phyloP scores from a whole-genome alignment of 129 eudicot genomes.

The Tagetes patula region DNA sequence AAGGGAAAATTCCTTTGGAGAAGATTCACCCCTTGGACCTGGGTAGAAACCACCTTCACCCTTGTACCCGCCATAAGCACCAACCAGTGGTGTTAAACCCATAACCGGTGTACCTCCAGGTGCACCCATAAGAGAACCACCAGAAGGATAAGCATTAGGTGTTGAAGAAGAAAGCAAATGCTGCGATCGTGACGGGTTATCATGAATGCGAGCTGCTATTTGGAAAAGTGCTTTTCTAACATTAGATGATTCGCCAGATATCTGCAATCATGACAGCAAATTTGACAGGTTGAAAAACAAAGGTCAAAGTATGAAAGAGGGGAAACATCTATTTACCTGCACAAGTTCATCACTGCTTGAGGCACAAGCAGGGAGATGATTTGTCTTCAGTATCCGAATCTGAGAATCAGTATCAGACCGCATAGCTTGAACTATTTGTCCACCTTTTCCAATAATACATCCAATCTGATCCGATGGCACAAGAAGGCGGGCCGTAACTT shows the following conservation, averaged over 20 bases:
- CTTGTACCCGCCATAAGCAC: constrained; percentile 89
- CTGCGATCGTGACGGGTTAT: constrained; percentile 87
- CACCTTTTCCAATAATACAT: constrained; percentile 95
- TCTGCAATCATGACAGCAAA: constrained; percentile 40
- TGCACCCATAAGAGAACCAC: constrained; percentile 66
- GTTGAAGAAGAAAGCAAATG: constrained; percentile 68
- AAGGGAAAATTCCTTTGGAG: constrained; percentile 78
- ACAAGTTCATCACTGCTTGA: constrained; percentile 85
- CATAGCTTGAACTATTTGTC: constrained; percentile 78
- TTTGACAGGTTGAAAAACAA: neutral
- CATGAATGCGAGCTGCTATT: constrained; percentile 81
- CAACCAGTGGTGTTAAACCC: constrained; percentile 68
- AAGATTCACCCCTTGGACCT: constrained; percentile 58
- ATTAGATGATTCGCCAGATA: constrained; percentile 77
- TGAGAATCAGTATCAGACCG: constrained; percentile 90
- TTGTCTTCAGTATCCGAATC: constrained; percentile 84
- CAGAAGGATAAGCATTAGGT: constrained; percentile 50
- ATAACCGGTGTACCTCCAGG: constrained; percentile 63
- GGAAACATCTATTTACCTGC: constrained; percentile 53
- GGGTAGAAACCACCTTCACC: constrained; percentile 73
- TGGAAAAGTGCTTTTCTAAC: constrained; percentile 87
- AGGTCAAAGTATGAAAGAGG: neutral
- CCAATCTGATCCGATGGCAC: constrained; percentile 98
- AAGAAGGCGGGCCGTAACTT: constrained; percentile 68
- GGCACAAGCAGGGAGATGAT: constrained; percentile 88